Evolutionary conservation across 2,329 filamentous ascomycete species (phyloP).

Genomic region (Xylogone sp.): DNA sequence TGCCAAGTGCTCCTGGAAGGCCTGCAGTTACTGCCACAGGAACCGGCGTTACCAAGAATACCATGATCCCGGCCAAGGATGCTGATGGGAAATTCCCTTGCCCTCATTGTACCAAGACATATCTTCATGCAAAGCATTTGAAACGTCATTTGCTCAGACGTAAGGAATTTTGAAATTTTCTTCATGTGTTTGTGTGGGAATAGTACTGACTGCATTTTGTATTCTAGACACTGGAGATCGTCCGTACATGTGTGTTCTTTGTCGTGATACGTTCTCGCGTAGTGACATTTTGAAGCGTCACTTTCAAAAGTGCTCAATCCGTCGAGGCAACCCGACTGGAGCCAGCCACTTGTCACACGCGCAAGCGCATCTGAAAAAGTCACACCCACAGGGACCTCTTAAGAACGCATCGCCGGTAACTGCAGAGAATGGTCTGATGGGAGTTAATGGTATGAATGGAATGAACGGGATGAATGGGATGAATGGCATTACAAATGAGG

Average conservation of each 20-base stretch:
- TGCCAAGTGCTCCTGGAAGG: slow-evolving; percentile 85
- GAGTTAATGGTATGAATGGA: slow-evolving; percentile 57
- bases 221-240: slow-evolving; percentile 86
- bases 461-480: slow-evolving; percentile 57
- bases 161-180: slow-evolving; percentile 48
- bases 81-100: slow-evolving; percentile 98
- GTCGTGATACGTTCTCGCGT: slow-evolving; percentile 95
- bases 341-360: slow-evolving; percentile 93
- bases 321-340: slow-evolving; percentile 91
- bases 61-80: slow-evolving; percentile 88
- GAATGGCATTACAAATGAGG: slow-evolving; percentile 52
- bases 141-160: slow-evolving; percentile 94
- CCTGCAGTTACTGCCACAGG: slow-evolving; percentile 72
- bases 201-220: neutral
- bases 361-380: slow-evolving; percentile 82
- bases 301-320: slow-evolving; percentile 98
- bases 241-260: slow-evolving; percentile 96
- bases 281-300: slow-evolving; percentile 98
- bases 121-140: slow-evolving; percentile 93
- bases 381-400: slow-evolving; percentile 48
- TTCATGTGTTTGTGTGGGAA: neutral
- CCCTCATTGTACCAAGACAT: slow-evolving; percentile 97
- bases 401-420: slow-evolving; percentile 49
- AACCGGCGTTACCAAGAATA: slow-evolving; percentile 67
- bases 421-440: slow-evolving; percentile 59